phyloP scores from a whole-genome alignment of 208 protist species.

The Crithidia brevicula region DNA sequence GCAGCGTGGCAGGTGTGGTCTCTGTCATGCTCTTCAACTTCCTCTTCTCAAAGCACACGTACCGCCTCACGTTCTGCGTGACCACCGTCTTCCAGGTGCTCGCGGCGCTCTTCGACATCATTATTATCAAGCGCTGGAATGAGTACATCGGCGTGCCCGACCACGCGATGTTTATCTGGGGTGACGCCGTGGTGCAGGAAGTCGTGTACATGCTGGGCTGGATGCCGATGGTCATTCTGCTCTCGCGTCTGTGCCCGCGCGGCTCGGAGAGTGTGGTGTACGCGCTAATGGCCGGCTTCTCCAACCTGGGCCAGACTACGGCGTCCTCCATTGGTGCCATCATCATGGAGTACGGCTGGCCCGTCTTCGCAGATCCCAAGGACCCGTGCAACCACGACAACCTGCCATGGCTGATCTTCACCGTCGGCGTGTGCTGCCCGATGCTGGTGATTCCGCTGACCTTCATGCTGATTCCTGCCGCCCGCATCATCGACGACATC shows the following conservation, averaged over 20 bases:
- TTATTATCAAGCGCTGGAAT: slow-evolving; percentile 74
- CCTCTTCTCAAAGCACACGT: slow-evolving; percentile 58
- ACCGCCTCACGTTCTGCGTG: slow-evolving; percentile 45
- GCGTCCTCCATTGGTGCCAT: slow-evolving; percentile 48
- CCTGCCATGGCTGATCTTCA: slow-evolving; percentile 16
- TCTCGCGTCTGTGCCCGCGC: slow-evolving; percentile 82
- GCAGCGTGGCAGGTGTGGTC: slow-evolving; percentile 33
- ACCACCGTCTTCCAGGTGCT: slow-evolving; percentile 44
- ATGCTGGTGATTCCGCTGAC: slow-evolving; percentile 16
- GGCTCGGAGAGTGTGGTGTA: slow-evolving; percentile 84
- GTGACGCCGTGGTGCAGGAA: slow-evolving; percentile 63
- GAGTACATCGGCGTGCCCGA: slow-evolving; percentile 50
- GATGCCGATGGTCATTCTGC: slow-evolving; percentile 64
- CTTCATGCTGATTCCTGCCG: slow-evolving; percentile 10
- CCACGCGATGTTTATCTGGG: slow-evolving; percentile 74
- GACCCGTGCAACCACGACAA: slow-evolving; percentile 75
- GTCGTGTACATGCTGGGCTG: slow-evolving; percentile 63
- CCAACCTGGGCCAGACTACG: slow-evolving; percentile 74
- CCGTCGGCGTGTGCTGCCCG: not conserved
- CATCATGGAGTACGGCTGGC: slow-evolving; percentile 65
- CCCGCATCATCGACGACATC: not conserved
- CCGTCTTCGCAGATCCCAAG: slow-evolving; percentile 37
- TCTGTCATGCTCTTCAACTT: slow-evolving; percentile 59
- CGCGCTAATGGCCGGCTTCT: slow-evolving; percentile 82
- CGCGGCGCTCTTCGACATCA: slow-evolving; percentile 57